Evolutionary conservation across 805 yeast genomes (phyloP), one percentile per base, ranked within the genome.

Genomic region (Millerozyma acaciae): DNA sequence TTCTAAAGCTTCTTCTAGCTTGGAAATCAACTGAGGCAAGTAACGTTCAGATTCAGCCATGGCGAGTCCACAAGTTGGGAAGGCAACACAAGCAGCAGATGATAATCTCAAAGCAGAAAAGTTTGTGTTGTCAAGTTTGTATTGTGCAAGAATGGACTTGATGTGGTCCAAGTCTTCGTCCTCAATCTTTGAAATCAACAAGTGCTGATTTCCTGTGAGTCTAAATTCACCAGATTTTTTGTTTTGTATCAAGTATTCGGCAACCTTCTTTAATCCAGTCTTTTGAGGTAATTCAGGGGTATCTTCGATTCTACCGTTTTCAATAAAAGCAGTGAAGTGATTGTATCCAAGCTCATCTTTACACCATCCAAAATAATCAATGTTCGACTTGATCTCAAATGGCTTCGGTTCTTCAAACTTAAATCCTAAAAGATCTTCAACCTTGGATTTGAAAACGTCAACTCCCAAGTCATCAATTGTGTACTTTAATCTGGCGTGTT

Each of bases 11-110:
- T 68, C 75, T 61, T 90, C 97, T 39, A 90, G 65, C 63, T 88
- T 86, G 42, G 81, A 60, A 46, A 90, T 76, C 49, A 90, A 72
- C 31, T 72, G 80, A 6, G 97, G 97, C 50, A 90, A 70, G 57
- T 80, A 82, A 56, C 97, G 80, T 68, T 90, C 97, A 35, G 95
- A 83, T 66, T 90, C 97, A 21, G 97, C 97, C 97, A 90, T 88
- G 13, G 97, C 97, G 53, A 90, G 75, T 47, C 97, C 97, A 77
- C 97, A 90, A 1, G 97, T 90, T 47, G 97, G 97, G 76, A 90
- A 80, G 2, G 96, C 97, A 38, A 90, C 97, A 76, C 97, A 90
- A 0, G 97, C 95, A 16, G 95, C 88, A 6, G 96, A 86, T 7
- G 95, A 82, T 38, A 87, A 72, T 60, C 97, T 78, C 52, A 90